These are phyloP conservation scores for Pestalotiopsis sp. DNA, from an alignment of 2,329 filamentous ascomycete species.

Conservation along the genomic window DNA sequence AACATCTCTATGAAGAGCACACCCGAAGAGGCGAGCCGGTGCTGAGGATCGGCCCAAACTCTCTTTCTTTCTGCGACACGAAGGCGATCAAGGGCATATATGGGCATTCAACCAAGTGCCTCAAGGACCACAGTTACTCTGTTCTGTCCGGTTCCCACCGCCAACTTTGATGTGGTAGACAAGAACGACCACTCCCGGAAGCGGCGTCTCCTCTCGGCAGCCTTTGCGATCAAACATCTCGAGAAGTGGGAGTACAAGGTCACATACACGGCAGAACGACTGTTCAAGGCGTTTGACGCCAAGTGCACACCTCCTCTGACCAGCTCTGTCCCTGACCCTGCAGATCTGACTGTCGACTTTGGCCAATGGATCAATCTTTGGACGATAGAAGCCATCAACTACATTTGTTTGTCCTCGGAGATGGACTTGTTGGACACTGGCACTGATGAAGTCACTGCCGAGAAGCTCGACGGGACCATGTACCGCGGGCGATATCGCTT, in stretches of 20 bases:
- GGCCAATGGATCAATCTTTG: conserved; percentile 16
- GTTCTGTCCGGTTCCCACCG: background rate
- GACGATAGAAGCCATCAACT: background rate
- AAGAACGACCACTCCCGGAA: background rate
- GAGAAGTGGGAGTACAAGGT: conserved; percentile 13
- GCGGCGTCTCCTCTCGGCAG: conserved; percentile 7
- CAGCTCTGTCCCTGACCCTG: background rate
- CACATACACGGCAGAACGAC: background rate
- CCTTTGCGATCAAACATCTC: conserved; percentile 4
- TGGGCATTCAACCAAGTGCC: conserved; percentile 8
- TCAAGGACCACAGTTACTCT: conserved; percentile 8
- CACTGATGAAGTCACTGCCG: background rate
- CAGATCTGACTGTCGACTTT: conserved; percentile 21
- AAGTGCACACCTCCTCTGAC: background rate
- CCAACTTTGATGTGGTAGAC: background rate
- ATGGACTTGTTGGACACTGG: conserved; percentile 4
- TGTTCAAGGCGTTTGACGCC: background rate
- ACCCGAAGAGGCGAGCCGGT: background rate
- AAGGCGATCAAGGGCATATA: conserved; percentile 14
- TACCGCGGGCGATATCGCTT: background rate
- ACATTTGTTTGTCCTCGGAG: conserved; percentile 5
- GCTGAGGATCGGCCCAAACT: conserved; percentile 11
- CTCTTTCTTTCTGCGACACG: conserved; percentile 11
- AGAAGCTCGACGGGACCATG: background rate
- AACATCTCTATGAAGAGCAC: background rate